These are phyloP conservation scores for Quillaja saponaria DNA, from an alignment of 306 rosid genomes.

Conservation along the genomic window DNA sequence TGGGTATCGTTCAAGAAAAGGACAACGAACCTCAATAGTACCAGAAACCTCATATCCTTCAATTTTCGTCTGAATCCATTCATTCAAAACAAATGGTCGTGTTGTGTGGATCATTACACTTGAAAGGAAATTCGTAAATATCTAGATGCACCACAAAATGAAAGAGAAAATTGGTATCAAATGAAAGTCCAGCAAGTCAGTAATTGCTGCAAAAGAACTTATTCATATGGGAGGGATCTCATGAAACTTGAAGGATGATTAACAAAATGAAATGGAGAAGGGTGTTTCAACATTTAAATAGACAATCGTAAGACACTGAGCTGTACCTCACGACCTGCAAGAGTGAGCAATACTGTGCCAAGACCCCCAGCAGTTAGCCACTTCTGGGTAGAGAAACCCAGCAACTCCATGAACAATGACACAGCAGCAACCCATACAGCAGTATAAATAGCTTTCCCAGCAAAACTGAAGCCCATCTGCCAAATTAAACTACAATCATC, in stretches of 20 bases:
- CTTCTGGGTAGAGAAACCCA: conserved; percentile 95
- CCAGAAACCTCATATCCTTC: conserved; percentile 99
- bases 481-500: conserved; percentile 27
- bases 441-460: conserved; percentile 87
- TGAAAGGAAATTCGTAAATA: conserved; percentile 95
- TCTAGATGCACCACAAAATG: conserved; percentile 57
- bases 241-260: conserved; percentile 20
- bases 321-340: conserved; percentile 95
- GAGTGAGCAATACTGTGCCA: conserved; percentile 92
- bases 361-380: conserved; percentile 99
- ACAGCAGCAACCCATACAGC: conserved; percentile 98
- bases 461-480: conserved; percentile 92
- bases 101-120: conserved; percentile 97
- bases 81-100: conserved; percentile 81
- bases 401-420: conserved; percentile 93
- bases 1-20: conserved; percentile 3
- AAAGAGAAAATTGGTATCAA: conserved; percentile 31
- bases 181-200: conserved; percentile 21
- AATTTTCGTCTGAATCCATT: conserved; percentile 98
- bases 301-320: conserved; percentile 32
- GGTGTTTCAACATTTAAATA: conserved; percentile 8
- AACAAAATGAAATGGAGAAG: conserved; percentile 22
- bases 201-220: conserved; percentile 16
- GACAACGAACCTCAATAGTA: conserved; percentile 82
- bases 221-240: background rate